Percentiles rank a stretch among this genome's conserved stretches.
phyloP scores from a whole-genome alignment of 345 rosid genomes.

The Rhizophora mangle region DNA sequence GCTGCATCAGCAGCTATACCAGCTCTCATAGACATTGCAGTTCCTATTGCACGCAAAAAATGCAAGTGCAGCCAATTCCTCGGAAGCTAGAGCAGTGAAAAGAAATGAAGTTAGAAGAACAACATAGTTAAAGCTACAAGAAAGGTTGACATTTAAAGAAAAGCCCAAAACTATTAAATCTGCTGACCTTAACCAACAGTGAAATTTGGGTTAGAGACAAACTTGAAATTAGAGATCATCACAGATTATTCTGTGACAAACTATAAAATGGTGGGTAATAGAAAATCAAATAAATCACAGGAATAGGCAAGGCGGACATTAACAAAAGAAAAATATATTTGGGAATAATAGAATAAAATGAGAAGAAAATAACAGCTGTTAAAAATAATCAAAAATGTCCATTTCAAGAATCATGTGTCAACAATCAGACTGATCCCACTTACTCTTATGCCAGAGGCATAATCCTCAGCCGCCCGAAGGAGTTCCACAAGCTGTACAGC shows the following conservation, averaged over 20 bases:
- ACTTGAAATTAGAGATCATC: neutral
- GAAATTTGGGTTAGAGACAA: neutral
- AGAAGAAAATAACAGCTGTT: neutral
- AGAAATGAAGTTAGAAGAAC: conserved; percentile 17
- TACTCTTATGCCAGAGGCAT: conserved; percentile 93
- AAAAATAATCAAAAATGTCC: neutral
- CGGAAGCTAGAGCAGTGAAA: conserved; percentile 66
- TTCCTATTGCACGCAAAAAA: conserved; percentile 96
- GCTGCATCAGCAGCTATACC: conserved; percentile 99
- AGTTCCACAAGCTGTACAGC: conserved; percentile 99
- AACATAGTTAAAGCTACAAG: conserved; percentile 2
- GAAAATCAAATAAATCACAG: too few species aligned
- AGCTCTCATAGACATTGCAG: conserved; percentile 97
- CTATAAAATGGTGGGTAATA: too few species aligned
- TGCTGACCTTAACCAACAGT: neutral
- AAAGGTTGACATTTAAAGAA: neutral
- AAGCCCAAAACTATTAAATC: neutral
- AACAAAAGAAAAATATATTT: neutral
- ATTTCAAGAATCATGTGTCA: neutral
- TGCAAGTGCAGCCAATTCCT: conserved; percentile 99
- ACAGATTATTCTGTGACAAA: neutral
- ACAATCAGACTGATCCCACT: conserved; percentile 20
- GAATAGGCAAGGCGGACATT: too few species aligned
- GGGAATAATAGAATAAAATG: neutral
- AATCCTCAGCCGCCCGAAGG: conserved; percentile 96